Evolutionary conservation across 2,329 filamentous ascomycete genomes (phyloP), one percentile per base, ranked within the genome.

Genomic region (Akanthomyces lecanii): DNA sequence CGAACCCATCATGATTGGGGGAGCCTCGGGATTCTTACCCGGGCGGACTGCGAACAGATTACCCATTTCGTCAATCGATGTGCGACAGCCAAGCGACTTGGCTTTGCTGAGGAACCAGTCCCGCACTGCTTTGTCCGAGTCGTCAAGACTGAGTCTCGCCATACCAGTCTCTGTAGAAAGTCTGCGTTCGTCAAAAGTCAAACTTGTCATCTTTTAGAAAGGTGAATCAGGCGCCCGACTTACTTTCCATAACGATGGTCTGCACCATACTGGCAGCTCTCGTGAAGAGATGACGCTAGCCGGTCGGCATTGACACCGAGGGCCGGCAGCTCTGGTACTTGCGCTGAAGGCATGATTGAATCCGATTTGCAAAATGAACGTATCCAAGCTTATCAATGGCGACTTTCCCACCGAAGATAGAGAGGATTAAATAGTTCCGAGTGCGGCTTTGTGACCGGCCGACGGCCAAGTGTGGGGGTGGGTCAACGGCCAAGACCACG

Each of bases 21-120:
- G 53, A 21, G 82, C 14, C 84, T 79, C 2, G 82, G 83, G 28
- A 83, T 79, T 25, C 80, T 77, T 62, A 76, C 75, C 63, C 82
- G 77, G 1, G 90, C 90, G 4, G 3, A 90, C 80, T 0, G 90
- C 89, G 71, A 95, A 95, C 47, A 71, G 89, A 68, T 95, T 95
- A 21, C 91, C 91, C 87, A 95, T 92, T 58, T 85, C 78, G 72
- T 96, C 91, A 5, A 92, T 75, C 0, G 82, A 87, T 16, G 90
- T 80, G 5, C 80, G 79, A 74, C 90, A 94, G 21, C 87, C 89
- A 0, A 93, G 76, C 0, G 78, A 78, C 69, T 84, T 75, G 1
- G 85, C 86, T 1, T 86, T 88, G 45, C 85, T 75, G 1, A 88
- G 82, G 66, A 95, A 92, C 91, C 91, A 95, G 73, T 90, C 85